These are phyloP conservation scores for Paradendryphiella salina DNA, from an alignment of 2,329 filamentous ascomycete genomes.

Conservation along the genomic window DNA sequence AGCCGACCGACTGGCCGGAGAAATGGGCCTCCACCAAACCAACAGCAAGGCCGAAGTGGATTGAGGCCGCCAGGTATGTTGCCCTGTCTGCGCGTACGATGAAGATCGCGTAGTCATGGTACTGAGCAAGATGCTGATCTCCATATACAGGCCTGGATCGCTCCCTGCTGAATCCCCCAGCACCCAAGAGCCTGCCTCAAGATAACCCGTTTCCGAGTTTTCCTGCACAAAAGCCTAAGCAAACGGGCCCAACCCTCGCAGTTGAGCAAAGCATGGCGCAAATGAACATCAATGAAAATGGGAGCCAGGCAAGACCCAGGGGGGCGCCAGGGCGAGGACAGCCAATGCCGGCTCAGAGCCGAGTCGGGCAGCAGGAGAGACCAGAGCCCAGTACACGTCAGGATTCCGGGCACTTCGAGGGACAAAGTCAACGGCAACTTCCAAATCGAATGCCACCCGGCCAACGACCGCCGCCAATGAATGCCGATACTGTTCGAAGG, in stretches of 20 bases:
- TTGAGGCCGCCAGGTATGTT: conserved; percentile 37
- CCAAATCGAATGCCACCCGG: conserved; percentile 30
- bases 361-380: conserved; percentile 27
- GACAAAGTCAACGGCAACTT: conserved; percentile 31
- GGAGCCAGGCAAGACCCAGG: conserved; percentile 19
- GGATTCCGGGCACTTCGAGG: conserved; percentile 44
- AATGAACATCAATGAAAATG: conserved; percentile 37
- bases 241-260: conserved; percentile 18
- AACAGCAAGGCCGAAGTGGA: conserved; percentile 32
- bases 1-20: conserved; percentile 31
- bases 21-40: conserved; percentile 23
- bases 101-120: not conserved
- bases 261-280: conserved; percentile 44
- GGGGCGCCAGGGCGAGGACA: conserved; percentile 29
- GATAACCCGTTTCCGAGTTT: conserved; percentile 57
- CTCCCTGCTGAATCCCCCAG: conserved; percentile 33
- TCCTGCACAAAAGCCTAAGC: conserved; percentile 37
- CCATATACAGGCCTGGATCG: conserved; percentile 36
- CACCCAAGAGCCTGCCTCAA: conserved; percentile 35
- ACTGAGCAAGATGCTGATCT: conserved; percentile 8
- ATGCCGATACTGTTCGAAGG: conserved; percentile 19
- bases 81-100: not conserved
- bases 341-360: conserved; percentile 28
- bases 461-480: conserved; percentile 33
- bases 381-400: conserved; percentile 32